Conservation (phyloP, 2,329 filamentous ascomycete species). For the Mariannaea elegans region DNA sequence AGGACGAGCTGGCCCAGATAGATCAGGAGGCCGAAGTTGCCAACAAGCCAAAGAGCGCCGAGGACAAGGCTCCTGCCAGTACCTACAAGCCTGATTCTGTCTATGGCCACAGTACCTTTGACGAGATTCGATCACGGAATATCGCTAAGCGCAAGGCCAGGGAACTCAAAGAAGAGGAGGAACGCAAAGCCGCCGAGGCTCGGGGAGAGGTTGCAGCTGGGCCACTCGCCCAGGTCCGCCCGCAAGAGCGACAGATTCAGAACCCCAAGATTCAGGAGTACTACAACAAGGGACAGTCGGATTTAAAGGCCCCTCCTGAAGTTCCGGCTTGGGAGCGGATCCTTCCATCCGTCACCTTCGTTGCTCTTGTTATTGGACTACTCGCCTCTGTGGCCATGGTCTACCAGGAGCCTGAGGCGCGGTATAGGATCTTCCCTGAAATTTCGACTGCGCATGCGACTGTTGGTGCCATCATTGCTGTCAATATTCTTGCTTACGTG, state of each 20-base stretch:
- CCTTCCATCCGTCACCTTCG: constrained; percentile 61
- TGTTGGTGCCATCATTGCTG: constrained; percentile 66
- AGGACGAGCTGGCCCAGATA: constrained; percentile 67
- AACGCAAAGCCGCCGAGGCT: constrained; percentile 52
- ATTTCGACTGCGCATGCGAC: constrained; percentile 71
- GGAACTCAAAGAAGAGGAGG: constrained; percentile 54
- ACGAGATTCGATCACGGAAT: constrained; percentile 64
- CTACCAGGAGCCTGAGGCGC: constrained; percentile 63
- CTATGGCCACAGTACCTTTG: constrained; percentile 66
- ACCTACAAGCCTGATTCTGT: constrained; percentile 54
- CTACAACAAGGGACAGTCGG: constrained; percentile 57
- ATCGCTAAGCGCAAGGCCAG: constrained; percentile 59
- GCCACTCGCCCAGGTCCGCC: constrained; percentile 52
- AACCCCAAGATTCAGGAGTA: constrained; percentile 51
- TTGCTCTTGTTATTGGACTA: constrained; percentile 54
- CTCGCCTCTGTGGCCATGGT: constrained; percentile 55
- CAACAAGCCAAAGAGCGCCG: constrained; percentile 29
- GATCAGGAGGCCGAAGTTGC: constrained; percentile 49
- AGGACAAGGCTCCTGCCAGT: constrained; percentile 31
- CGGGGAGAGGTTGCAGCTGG: constrained; percentile 49
- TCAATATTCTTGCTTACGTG: constrained; percentile 65
- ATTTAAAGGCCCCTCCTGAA: constrained; percentile 61
- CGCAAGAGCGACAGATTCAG: constrained; percentile 49
- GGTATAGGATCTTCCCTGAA: constrained; percentile 65
- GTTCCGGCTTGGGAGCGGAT: constrained; percentile 62